These are phyloP conservation scores for Pestalotiopsis sp. DNA, from an alignment of 2,329 filamentous ascomycete genomes.

Conservation along the genomic window DNA sequence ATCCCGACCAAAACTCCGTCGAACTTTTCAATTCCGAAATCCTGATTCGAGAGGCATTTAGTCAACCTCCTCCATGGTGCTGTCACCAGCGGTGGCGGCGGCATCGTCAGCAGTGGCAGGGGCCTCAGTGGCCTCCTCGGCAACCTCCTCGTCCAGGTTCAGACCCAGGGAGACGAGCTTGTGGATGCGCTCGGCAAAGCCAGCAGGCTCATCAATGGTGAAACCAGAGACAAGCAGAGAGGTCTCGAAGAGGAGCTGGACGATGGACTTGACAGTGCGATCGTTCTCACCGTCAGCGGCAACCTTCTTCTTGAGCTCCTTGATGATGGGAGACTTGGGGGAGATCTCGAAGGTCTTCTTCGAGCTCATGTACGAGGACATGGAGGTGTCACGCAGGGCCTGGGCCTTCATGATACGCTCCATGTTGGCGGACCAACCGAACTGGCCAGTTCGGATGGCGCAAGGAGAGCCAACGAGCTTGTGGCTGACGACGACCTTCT, in stretches of 20 bases:
- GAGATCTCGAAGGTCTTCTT: constrained; percentile 99
- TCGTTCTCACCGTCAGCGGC: constrained; percentile 97
- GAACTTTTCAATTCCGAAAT: constrained; percentile 42
- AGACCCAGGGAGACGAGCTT: constrained; percentile 98
- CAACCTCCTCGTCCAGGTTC: constrained; percentile 94
- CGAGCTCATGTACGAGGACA: constrained; percentile 99
- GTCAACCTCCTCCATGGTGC: constrained; percentile 99
- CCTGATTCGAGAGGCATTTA: constrained; percentile 52
- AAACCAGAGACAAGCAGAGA: constrained; percentile 98
- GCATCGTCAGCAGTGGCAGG: constrained; percentile 58
- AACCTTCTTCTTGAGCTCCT: constrained; percentile 99
- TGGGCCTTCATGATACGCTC: constrained; percentile 99
- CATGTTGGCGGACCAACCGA: constrained; percentile 99
- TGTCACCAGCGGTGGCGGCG: constrained; percentile 75
- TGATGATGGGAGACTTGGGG: constrained; percentile 95
- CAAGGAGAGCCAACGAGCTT: constrained; percentile 94
- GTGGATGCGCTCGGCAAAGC: constrained; percentile 99
- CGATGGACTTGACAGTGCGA: constrained; percentile 98
- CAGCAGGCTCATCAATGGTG: constrained; percentile 98
- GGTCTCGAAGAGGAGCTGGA: constrained; percentile 97
- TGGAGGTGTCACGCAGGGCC: constrained; percentile 98
- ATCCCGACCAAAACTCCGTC: constrained; percentile 42
- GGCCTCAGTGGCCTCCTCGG: constrained; percentile 58
- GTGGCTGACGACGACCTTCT: constrained; percentile 99
- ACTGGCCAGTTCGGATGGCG: constrained; percentile 98